Evolutionary conservation across 352 stramenopile genomes (phyloP), one percentile per base, ranked within the genome.

Genomic region (Phytophthora syringae): DNA sequence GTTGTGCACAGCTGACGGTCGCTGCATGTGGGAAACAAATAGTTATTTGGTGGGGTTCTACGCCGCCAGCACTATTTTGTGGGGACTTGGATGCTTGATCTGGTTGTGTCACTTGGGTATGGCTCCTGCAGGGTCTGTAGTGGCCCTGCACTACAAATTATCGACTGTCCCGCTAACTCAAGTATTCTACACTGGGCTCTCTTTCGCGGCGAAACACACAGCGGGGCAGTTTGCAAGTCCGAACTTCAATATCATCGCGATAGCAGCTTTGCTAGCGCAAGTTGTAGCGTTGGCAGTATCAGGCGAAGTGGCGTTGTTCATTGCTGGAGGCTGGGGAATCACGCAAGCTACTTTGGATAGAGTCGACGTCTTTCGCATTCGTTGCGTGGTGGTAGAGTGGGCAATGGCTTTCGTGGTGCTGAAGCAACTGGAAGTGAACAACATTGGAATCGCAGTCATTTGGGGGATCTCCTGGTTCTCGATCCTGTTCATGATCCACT

Each of bases 311-410:
- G 32, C 80, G 24, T 57, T 89, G 13, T 62, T 79, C 30, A 66
- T 88, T 18, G 76, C 80, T 36, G 86, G 84, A 25, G 82, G 82
- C 20, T 91, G 82, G 82, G 66, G 85, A 44, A 87, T 89, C 51
- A 91, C 80, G 1, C 80, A 79, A 12, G 11, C 50, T 7, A 50
- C 42, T 13, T 60, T 91, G 15, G 63, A 77, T 7, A 27, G 52
- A 10, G 69, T 70, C 13, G 78, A 87, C n/a, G 43, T 76, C 20
- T 68, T 79, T 59, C 77, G 82, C 57, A 79, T 91, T 43, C 78
- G 76, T 39, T 79, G 74, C 28, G 61, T 88, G 12, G 70, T 71
- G 10, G 20, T 83, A 4, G 53, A 76, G 15, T 91, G 77, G 74
- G 72, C 76, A 1, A 56, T 83, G 34, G 70, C 68, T 18, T 86